Conservation (phyloP, 2,329 filamentous ascomycete genomes). For the Ceratocystis smalleyi region DNA sequence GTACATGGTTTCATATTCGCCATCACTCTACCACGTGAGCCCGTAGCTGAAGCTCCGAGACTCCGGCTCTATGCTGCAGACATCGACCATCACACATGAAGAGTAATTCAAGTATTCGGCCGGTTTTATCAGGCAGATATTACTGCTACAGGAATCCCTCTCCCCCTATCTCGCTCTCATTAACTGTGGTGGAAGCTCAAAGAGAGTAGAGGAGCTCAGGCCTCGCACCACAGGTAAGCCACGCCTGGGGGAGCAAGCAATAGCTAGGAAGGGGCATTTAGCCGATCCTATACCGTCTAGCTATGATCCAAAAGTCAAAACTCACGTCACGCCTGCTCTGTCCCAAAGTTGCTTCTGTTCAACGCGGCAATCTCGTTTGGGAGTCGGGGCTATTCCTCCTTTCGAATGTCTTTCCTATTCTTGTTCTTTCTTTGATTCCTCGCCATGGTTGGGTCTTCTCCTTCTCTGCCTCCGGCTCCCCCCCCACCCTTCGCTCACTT, state of each 20-base stretch:
- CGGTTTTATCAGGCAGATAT: not conserved
- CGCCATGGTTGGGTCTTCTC: no score
- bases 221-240: not conserved
- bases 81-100: not conserved
- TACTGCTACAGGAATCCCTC: not conserved
- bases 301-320: not conserved
- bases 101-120: not conserved
- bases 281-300: no score
- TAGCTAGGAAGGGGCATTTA: no score
- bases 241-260: no score
- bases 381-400: not conserved
- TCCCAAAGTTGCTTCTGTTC: not conserved
- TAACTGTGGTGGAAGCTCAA: not conserved
- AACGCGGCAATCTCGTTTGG: not conserved
- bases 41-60: not conserved
- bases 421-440: not conserved
- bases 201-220: not conserved
- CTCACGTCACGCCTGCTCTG: not conserved
- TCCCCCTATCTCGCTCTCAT: not conserved
- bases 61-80: not conserved
- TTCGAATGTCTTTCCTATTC: not conserved
- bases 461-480: not conserved
- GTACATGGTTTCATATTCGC: no score
- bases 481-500: not conserved
- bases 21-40: no score